Conservation (phyloP, 2,329 filamentous ascomycete species). For the Phyllachora maydis region DNA sequence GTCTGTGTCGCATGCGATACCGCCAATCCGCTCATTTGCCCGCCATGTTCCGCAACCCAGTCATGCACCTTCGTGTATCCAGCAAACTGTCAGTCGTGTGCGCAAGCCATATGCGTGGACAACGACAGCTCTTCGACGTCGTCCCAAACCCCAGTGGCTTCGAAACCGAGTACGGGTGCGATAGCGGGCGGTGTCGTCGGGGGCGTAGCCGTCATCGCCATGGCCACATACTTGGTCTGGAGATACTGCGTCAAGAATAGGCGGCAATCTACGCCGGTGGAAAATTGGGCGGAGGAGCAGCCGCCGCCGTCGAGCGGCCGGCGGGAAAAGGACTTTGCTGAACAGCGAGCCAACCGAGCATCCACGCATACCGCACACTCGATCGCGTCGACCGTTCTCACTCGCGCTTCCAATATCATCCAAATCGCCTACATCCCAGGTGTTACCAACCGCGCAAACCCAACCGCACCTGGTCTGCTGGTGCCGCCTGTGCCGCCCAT, state of each 20-base stretch:
- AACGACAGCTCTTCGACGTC: neutral
- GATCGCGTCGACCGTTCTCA: constrained; percentile 87
- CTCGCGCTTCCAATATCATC: constrained; percentile 93
- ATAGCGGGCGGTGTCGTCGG: constrained; percentile 87
- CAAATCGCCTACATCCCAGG: constrained; percentile 98
- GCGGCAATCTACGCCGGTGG: constrained; percentile 35
- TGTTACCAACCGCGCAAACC: constrained; percentile 77
- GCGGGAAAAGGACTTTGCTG: constrained; percentile 42
- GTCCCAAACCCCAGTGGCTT: constrained; percentile 11
- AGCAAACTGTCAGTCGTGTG: neutral
- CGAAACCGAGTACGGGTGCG: constrained; percentile 56
- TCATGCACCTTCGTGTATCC: neutral
- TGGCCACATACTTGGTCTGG: constrained; percentile 66
- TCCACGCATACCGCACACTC: constrained; percentile 78
- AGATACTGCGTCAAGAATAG: constrained; percentile 70
- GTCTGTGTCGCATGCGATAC: neutral
- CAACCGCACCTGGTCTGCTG: constrained; percentile 59
- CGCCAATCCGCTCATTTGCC: neutral
- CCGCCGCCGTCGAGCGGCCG: constrained; percentile 16
- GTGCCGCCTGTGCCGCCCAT: constrained; percentile 91
- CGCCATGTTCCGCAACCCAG: neutral
- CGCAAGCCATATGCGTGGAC: neutral
- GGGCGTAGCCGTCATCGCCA: constrained; percentile 54
- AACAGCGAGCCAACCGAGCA: too few relatives aligned
- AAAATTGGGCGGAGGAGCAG: constrained; percentile 34